Evolutionary conservation across 192 early-diverging fungal genomes (phyloP), one percentile per base, ranked within the genome.

Genomic region (Rhizoclosmatium globosum): DNA sequence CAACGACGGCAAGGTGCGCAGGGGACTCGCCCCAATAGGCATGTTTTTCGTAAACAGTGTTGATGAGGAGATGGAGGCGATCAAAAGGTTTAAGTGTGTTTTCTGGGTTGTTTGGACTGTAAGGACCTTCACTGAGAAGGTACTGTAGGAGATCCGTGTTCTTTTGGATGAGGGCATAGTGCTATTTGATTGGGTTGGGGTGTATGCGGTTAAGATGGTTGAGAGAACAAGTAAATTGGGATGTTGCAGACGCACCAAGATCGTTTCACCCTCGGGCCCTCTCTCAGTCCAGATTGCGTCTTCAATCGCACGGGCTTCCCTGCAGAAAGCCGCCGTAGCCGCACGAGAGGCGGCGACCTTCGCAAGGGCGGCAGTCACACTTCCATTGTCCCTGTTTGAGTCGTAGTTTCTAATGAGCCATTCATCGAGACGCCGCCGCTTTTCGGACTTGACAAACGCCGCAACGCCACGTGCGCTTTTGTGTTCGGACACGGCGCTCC

Each of bases 11-110:
- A 56, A 80, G 53, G 42, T 80, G 79, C 6, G 44, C 31, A 3
- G 79, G 74, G 46, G 78, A 74, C 64, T 80, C 79, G n/a, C 79
- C 79, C 19, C 44, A 70, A 66, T 80, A 80, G 2, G 6, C 4
- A 4, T 15, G 19, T 19, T 67, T 67, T 47, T 80, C 79, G 56
- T 78, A 80, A 43, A 77, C 67, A 4, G 38, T 21, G 58, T 80
- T 80, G 53, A 80, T 74, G 19, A 77, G 21, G 21, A 61, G 19
- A 61, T 64, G 31, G 23, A 68, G 45, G 4, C 45, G 67, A 11
- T 68, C 41, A 47, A 68, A 68, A 21, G 41, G 7, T 39, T 72
- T 38, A 15, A 48, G 17, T 31, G 31, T 0, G 4, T 7, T 44
- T 19, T 68, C 19, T 15, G 11, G 19, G 44, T 47, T 68, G 15